Conservation (phyloP, 495 filamentous ascomycete genomes). For the Evansstolkia leycettana region DNA sequence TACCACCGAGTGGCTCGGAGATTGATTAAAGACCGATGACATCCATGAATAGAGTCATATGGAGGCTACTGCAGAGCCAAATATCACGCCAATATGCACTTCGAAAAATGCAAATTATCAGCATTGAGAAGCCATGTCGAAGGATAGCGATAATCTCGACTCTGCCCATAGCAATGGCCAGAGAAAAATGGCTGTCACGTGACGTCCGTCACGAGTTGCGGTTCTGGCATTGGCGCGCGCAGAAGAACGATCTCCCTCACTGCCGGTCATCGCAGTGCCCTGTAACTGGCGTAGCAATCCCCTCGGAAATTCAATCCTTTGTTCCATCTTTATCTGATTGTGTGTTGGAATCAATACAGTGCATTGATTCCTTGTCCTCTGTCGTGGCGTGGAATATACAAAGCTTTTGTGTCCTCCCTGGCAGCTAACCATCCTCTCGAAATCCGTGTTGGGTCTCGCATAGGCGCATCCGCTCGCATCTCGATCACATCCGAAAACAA, state of each 20-base stretch:
- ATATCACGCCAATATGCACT: not conserved
- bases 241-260: constrained; percentile 12
- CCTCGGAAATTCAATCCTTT: not conserved
- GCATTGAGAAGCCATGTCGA: no score
- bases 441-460: constrained; percentile 15
- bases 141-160: no score
- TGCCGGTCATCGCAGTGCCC: constrained; percentile 5
- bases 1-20: constrained; percentile 27
- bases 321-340: constrained; percentile 2
- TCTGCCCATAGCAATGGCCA: not conserved
- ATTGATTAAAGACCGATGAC: constrained; percentile 36
- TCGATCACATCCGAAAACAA: constrained; percentile 4
- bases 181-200: constrained; percentile 27
- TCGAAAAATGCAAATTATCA: not conserved
- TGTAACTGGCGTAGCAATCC: not conserved
- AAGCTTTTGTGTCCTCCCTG: constrained; percentile 10
- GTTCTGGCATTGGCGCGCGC: constrained; percentile 25
- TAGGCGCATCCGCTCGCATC: constrained; percentile 23
- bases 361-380: constrained; percentile 3
- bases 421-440: constrained; percentile 21
- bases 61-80: constrained; percentile 2
- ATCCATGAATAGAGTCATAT: constrained; percentile 34
- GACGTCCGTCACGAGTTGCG: constrained; percentile 28
- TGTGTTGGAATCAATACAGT: not conserved
- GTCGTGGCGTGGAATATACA: constrained; percentile 7